These are phyloP conservation scores for Rubroshorea leprosula DNA, from an alignment of 345 rosid species.

Conservation along the genomic window DNA sequence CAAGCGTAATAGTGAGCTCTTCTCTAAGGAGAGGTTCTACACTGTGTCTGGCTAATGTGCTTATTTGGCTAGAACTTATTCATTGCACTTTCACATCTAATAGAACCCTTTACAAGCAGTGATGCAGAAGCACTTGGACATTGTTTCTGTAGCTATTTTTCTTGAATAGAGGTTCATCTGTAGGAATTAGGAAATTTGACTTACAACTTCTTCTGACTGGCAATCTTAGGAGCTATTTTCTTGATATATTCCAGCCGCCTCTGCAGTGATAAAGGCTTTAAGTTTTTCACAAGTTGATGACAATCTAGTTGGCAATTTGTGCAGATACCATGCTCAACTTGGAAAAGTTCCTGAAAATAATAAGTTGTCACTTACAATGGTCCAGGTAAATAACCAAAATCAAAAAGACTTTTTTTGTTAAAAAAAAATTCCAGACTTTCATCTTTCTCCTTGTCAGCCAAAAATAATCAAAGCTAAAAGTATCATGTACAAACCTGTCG, in stretches of 20 bases:
- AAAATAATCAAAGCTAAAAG: neutral
- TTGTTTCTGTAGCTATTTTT: neutral
- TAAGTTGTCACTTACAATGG: constrained; percentile 1
- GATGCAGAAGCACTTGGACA: neutral
- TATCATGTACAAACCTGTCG: constrained; percentile 54
- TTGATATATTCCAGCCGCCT: constrained; percentile 48
- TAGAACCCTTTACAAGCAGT: neutral
- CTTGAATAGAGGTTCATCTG: neutral
- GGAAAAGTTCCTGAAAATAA: constrained; percentile 74
- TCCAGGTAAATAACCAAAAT: neutral
- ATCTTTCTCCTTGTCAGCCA: neutral
- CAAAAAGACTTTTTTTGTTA: no score
- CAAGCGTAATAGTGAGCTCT: neutral
- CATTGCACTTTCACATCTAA: neutral
- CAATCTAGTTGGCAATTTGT: constrained; percentile 80
- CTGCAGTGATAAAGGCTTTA: constrained; percentile 65
- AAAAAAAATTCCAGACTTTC: neutral
- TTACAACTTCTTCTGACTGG: constrained; percentile 59
- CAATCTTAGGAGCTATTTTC: constrained; percentile 65
- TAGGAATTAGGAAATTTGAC: constrained; percentile 19
- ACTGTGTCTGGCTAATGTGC: constrained; percentile 9
- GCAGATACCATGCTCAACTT: constrained; percentile 79
- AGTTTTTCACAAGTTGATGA: constrained; percentile 65
- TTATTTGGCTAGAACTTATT: neutral
- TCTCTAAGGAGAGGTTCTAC: neutral